These are phyloP conservation scores for Ampelomyces quisqualis DNA, from an alignment of 2,329 filamentous ascomycete genomes.

Conservation along the genomic window DNA sequence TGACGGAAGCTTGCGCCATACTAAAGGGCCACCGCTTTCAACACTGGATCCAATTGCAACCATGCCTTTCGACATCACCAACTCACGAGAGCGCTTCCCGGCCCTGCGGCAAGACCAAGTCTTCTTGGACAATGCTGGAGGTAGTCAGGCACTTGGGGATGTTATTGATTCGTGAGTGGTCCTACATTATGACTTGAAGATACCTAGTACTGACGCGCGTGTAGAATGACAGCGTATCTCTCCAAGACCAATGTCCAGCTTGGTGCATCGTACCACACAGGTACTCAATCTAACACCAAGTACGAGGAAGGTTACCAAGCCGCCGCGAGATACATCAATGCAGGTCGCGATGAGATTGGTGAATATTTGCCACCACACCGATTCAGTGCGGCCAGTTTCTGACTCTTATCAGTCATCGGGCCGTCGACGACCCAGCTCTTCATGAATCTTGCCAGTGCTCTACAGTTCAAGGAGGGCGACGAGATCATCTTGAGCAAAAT, in stretches of 20 bases:
- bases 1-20: background rate
- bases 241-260: slow-evolving; percentile 71
- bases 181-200: too few species aligned
- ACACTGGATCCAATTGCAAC: background rate
- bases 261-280: slow-evolving; percentile 66
- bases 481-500: slow-evolving; percentile 71
- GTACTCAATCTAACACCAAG: slow-evolving; percentile 59
- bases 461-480: slow-evolving; percentile 49
- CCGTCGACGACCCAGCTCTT: slow-evolving; percentile 75
- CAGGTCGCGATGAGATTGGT: slow-evolving; percentile 65
- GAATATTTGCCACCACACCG: background rate
- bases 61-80: slow-evolving; percentile 55
- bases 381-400: background rate
- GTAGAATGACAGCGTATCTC: slow-evolving; percentile 64
- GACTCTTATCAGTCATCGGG: slow-evolving; percentile 58
- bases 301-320: slow-evolving; percentile 64
- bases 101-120: slow-evolving; percentile 67
- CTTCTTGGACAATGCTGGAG: slow-evolving; percentile 77
- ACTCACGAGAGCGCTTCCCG: slow-evolving; percentile 64
- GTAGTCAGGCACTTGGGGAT: slow-evolving; percentile 66
- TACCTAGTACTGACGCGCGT: background rate
- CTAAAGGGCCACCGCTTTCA: background rate
- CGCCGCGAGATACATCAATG: slow-evolving; percentile 71
- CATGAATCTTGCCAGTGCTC: slow-evolving; percentile 59
- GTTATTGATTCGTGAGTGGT: slow-evolving; percentile 64